Base-by-base conservation (phyloP, 2,329 filamentous ascomycete species). In the Pseudonectria foliicola region DNA sequence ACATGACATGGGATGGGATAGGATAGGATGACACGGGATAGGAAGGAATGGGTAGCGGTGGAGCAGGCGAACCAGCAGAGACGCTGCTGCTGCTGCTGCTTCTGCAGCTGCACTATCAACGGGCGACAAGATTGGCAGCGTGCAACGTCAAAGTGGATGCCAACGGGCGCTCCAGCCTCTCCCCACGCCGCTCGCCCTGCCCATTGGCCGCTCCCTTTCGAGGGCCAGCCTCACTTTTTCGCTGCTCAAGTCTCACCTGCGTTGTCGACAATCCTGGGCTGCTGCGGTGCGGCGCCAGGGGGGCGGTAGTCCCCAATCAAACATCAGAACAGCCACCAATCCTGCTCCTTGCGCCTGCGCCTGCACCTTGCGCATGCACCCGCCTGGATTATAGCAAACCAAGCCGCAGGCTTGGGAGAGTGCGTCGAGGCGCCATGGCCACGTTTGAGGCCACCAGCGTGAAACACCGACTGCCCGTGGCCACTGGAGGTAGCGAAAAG, bases 211-310 rank as follows among this genome's bases (percentile, higher is more conserved):
- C 40, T 40, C 39, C 30, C 30, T 33, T 23, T 40, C 36, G 34
- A 38, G 26, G 38, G 49, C 46, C 44, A 52, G 49, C 49, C 49
- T 52, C 49, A 52, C 44, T 51, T 31, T 40, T 45, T 25, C 32
- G 40, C 34, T 21, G 18, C 18, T 21, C 18, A 21, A 21, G 26
- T 31, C 34, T 34, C 33, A 31, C 37, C 34, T 13, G 32, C 25
- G 10, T 15, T 29, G 27, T 29, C 27, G 27, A 14, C 27, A 29
- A 14, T 13, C 29, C 30, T 40, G 39, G 38, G 37, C 41, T 44
- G 38, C 43, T 38, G 38, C 46, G 35, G 30, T 33, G 38, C 37
- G 30, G 14, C 32, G 39, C 25, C 36, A 41, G 42, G 46, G 44
- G 42, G 48, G 41, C 36, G 30, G 29, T 24, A 31, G 26, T 28